phyloP scores from a whole-genome alignment of 148 eudicot species.

The Agrostemma githago region DNA sequence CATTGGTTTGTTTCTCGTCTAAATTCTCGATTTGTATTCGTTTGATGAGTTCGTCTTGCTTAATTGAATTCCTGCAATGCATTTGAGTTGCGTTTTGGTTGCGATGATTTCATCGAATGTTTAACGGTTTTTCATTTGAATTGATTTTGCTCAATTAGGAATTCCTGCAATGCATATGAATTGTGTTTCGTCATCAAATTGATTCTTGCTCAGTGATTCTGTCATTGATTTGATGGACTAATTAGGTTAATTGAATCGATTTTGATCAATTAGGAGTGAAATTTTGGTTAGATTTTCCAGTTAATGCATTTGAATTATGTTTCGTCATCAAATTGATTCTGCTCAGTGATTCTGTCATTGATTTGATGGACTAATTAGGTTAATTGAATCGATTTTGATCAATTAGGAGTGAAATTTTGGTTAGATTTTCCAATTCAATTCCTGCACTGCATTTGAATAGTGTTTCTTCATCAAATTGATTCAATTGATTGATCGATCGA shows the following conservation, averaged over 20 bases:
- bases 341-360: no score
- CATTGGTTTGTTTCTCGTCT: constrained; percentile 53
- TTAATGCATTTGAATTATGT: background rate
- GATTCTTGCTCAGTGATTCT: background rate
- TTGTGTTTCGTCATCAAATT: background rate
- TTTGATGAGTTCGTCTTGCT: background rate
- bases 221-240: background rate
- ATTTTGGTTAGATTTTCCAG: background rate
- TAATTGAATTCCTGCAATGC: background rate
- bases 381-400: background rate
- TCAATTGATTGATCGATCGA: background rate
- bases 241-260: background rate
- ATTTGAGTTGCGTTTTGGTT: background rate
- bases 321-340: background rate
- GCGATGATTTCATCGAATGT: no score
- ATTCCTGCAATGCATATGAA: background rate
- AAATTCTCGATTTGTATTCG: background rate
- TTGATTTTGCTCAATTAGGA: background rate
- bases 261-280: constrained; percentile 51
- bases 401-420: constrained; percentile 50
- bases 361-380: background rate
- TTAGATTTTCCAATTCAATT: no score
- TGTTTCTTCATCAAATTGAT: no score
- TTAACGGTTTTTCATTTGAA: no score
- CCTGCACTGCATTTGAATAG: no score